A percentile compares a stretch with the other conserved stretches of the same genome.
Evolutionary conservation across 2,329 filamentous ascomycete genomes (phyloP).

Genomic region (Xylariaceae sp.): DNA sequence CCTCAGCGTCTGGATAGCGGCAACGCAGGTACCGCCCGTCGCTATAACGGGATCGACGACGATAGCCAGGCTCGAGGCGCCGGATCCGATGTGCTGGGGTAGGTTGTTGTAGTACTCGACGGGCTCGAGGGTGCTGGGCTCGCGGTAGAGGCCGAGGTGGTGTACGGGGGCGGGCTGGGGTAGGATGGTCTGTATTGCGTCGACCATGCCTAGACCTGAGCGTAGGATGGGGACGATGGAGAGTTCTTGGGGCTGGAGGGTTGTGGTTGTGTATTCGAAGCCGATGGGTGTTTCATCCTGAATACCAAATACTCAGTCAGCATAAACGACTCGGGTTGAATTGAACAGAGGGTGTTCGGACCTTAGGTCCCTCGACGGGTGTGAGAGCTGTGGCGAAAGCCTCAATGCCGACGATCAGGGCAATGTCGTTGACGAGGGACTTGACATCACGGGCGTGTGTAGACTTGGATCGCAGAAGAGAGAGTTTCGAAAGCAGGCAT

Average conservation of each 20-base stretch:
- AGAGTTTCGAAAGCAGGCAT: slow-evolving; percentile 83
- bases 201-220: slow-evolving; percentile 87
- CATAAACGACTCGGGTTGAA: not conserved
- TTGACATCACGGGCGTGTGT: slow-evolving; percentile 75
- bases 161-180: slow-evolving; percentile 78
- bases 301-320: not conserved
- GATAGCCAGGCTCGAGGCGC: slow-evolving; percentile 63
- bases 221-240: slow-evolving; percentile 90
- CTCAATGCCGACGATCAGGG: slow-evolving; percentile 78
- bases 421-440: slow-evolving; percentile 79
- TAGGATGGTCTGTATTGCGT: slow-evolving; percentile 80
- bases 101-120: slow-evolving; percentile 99
- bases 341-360: slow-evolving; percentile 39
- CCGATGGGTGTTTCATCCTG: slow-evolving; percentile 78
- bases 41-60: slow-evolving; percentile 91
- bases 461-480: slow-evolving; percentile 74
- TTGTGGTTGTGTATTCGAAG: slow-evolving; percentile 67
- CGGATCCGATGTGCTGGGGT: slow-evolving; percentile 61
- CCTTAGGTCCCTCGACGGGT: slow-evolving; percentile 58
- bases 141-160: slow-evolving; percentile 92
- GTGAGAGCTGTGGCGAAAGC: slow-evolving; percentile 67
- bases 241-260: slow-evolving; percentile 63
- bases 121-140: slow-evolving; percentile 79
- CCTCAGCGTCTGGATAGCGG: slow-evolving; percentile 81
- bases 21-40: slow-evolving; percentile 84